A percentile compares a stretch with the other conserved stretches of the same genome.
phyloP scores from a whole-genome alignment of 2,329 filamentous ascomycete species.

The Blastomyces percursus region DNA sequence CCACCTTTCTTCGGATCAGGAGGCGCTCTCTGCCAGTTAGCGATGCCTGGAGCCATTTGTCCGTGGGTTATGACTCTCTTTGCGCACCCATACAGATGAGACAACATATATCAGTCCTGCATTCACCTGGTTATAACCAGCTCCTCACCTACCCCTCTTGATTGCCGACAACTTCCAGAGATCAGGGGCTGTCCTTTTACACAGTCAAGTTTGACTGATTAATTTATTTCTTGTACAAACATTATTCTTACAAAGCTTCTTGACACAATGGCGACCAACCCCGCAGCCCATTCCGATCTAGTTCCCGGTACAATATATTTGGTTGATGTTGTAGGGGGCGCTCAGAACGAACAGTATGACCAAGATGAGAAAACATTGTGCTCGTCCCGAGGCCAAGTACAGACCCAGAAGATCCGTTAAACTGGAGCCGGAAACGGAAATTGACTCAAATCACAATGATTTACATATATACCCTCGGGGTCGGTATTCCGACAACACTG shows the following conservation, averaged over 20 bases:
- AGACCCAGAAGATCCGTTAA: slow-evolving; percentile 33
- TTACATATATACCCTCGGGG: slow-evolving; percentile 38
- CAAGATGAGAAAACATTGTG: slow-evolving; percentile 9
- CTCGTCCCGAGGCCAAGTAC: slow-evolving; percentile 19
- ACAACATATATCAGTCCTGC: background rate
- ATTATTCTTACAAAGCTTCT: background rate
- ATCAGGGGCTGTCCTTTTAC: background rate
- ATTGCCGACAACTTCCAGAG: background rate
- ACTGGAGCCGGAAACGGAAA: slow-evolving; percentile 29
- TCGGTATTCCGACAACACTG: slow-evolving; percentile 39
- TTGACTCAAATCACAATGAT: slow-evolving; percentile 20
- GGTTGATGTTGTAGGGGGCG: slow-evolving; percentile 9
- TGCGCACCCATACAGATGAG: background rate
- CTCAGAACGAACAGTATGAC: background rate
- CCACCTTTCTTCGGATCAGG: background rate
- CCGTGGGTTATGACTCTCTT: background rate
- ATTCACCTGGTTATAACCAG: background rate
- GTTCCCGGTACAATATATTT: slow-evolving; percentile 15
- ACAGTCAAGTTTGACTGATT: background rate
- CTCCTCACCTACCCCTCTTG: background rate
- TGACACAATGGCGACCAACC: slow-evolving; percentile 6
- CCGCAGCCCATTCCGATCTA: slow-evolving; percentile 5
- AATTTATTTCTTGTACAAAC: background rate
- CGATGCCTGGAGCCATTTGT: background rate
- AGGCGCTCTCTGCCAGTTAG: background rate